Conservation (phyloP, 1,139 yeast species). For the Magnusiomyces ingens region DNA sequence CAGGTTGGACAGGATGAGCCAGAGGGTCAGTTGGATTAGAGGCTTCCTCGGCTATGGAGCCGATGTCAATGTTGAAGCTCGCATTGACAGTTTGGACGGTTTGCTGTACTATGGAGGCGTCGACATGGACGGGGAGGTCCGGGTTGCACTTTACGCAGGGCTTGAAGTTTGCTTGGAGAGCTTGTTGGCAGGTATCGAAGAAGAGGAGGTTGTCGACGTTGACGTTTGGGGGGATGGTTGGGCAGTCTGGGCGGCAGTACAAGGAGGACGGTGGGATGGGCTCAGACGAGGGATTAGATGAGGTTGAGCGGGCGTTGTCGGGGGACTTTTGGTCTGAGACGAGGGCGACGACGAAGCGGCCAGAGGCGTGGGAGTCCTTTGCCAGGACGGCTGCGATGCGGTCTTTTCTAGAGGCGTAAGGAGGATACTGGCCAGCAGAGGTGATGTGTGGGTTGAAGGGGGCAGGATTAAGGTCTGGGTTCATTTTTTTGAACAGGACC, state of each 20-base stretch:
- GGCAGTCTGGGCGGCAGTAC: slow-evolving; percentile 12
- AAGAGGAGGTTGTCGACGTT: not conserved
- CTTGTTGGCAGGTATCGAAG: slow-evolving; percentile 31
- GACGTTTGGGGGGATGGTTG: not conserved
- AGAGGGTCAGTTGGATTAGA: slow-evolving; percentile 17
- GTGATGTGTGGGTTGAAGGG: too few species aligned
- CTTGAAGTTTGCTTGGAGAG: slow-evolving; percentile 36
- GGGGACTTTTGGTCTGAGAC: too few species aligned
- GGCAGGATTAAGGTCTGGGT: too few species aligned
- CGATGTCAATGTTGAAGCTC: slow-evolving; percentile 48
- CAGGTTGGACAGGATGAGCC: slow-evolving; percentile 20
- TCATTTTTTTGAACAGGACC: not conserved
- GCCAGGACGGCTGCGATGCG: slow-evolving; percentile 6
- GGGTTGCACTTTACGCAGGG: slow-evolving; percentile 54
- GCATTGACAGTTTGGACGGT: slow-evolving; percentile 56
- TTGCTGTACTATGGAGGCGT: slow-evolving; percentile 45
- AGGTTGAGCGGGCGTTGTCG: too few species aligned
- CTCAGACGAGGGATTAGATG: too few species aligned
- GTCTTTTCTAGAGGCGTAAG: not conserved
- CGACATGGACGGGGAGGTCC: slow-evolving; percentile 32
- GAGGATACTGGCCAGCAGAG: not conserved
- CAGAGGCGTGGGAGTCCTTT: slow-evolving; percentile 8
- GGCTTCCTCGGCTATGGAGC: too few species aligned
- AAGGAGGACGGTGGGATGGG: too few species aligned
- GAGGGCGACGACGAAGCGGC: slow-evolving; percentile 8